These are phyloP conservation scores for Dichotomocladium elegans DNA, from an alignment of 371 early-diverging fungal genomes.

Conservation along the genomic window DNA sequence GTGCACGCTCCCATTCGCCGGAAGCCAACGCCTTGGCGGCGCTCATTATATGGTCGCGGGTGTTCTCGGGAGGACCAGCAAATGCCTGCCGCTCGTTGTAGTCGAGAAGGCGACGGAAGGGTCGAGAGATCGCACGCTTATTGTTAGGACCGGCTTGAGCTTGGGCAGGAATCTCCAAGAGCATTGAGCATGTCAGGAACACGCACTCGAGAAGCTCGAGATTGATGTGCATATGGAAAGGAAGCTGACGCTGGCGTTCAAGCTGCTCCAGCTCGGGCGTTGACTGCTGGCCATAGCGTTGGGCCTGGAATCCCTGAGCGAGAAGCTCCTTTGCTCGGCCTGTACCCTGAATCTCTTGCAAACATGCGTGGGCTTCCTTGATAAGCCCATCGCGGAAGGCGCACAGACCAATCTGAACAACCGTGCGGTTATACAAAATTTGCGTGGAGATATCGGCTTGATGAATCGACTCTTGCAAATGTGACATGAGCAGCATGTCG, in stretches of 20 bases:
- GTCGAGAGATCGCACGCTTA: conserved; percentile 84
- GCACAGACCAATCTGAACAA: conserved; percentile 94
- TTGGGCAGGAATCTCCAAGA: conserved; percentile 95
- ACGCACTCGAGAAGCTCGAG: conserved; percentile 96
- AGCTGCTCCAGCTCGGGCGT: conserved; percentile 87
- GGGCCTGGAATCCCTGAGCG: conserved; percentile 87
- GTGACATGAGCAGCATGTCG: conserved; percentile 96
- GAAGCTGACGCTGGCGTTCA: conserved; percentile 92
- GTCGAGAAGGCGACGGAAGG: conserved; percentile 92
- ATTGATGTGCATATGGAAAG: conserved; percentile 99
- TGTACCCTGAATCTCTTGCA: conserved; percentile 87
- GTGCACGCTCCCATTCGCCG: conserved; percentile 92
- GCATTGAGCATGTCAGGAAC: conserved; percentile 92
- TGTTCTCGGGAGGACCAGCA: conserved; percentile 95
- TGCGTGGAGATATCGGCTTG: conserved; percentile 92
- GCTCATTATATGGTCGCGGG: conserved; percentile 96
- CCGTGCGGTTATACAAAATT: conserved; percentile 93
- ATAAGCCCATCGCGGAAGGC: conserved; percentile 95
- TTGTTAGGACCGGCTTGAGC: conserved; percentile 80
- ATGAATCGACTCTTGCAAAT: conserved; percentile 90
- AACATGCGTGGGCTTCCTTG: conserved; percentile 79
- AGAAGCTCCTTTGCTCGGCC: conserved; percentile 91
- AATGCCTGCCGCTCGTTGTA: conserved; percentile 94
- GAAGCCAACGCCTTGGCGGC: conserved; percentile 88
- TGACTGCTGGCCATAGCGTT: conserved; percentile 63